A percentile compares a stretch with the other conserved stretches of the same genome.
Evolutionary conservation across 495 filamentous ascomycete genomes (phyloP).

Genomic region (Thermothielavioides terrestris): DNA sequence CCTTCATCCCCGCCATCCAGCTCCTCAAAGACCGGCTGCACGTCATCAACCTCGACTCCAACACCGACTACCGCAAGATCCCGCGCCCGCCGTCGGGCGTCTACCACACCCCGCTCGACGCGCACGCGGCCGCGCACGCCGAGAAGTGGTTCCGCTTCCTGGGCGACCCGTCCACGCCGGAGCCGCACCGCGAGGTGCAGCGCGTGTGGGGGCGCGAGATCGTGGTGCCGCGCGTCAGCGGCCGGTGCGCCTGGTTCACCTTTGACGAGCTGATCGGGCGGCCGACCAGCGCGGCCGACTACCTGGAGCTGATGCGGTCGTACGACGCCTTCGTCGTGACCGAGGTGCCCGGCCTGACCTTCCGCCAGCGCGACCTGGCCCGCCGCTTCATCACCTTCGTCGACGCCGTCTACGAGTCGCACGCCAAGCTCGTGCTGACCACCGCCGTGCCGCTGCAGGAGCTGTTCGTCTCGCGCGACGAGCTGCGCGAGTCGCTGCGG

Average conservation of each 20-base stretch:
- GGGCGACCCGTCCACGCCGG: conserved; percentile 69
- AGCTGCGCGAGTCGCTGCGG: conserved; percentile 52
- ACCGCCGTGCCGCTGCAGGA: conserved; percentile 73
- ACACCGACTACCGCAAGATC: conserved; percentile 95
- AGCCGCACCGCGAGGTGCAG: conserved; percentile 68
- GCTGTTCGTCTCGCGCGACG: conserved; percentile 78
- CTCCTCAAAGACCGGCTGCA: conserved; percentile 73
- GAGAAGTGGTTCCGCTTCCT: conserved; percentile 93
- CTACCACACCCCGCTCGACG: conserved; percentile 75
- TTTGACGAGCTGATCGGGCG: conserved; percentile 84
- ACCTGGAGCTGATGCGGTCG: conserved; percentile 80
- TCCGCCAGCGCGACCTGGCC: conserved; percentile 77
- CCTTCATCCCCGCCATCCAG: conserved; percentile 91
- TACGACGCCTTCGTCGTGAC: conserved; percentile 91
- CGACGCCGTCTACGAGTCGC: conserved; percentile 79
- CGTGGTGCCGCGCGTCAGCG: conserved; percentile 76
- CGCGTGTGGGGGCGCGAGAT: conserved; percentile 93
- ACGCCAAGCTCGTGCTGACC: conserved; percentile 92
- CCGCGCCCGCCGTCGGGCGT: conserved; percentile 88
- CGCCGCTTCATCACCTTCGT: conserved; percentile 94
- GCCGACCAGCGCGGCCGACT: conserved; percentile 88
- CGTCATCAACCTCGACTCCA: conserved; percentile 89
- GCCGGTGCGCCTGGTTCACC: conserved; percentile 77
- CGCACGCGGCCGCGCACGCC: conserved; percentile 66
- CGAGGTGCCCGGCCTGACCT: conserved; percentile 85